These are phyloP conservation scores for Fusarium protoensiforme DNA, from an alignment of 2,329 filamentous ascomycete species.

Conservation along the genomic window DNA sequence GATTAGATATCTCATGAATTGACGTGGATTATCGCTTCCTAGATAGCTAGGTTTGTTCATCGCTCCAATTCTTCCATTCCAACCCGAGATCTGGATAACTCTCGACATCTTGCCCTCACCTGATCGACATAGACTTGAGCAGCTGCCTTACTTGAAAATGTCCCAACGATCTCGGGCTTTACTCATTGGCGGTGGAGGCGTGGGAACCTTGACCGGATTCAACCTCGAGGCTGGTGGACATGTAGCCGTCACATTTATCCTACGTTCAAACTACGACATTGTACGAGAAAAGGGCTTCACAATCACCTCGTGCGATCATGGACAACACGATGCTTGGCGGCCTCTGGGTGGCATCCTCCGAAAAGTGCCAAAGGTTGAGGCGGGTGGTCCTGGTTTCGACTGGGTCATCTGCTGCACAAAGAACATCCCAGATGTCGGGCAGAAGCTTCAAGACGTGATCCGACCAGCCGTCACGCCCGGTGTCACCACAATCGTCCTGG, in stretches of 20 bases:
- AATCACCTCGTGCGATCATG: neutral
- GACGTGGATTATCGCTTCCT: neutral
- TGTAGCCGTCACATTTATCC: neutral
- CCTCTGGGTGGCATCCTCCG: neutral
- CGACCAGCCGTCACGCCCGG: neutral
- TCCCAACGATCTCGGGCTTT: neutral
- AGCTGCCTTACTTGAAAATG: neutral
- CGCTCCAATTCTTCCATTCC: no score
- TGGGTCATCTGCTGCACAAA: neutral
- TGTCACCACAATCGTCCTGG: neutral
- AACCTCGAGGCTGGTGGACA: neutral
- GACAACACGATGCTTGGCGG: neutral
- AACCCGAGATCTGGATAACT: no score
- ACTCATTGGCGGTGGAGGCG: neutral
- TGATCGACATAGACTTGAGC: neutral
- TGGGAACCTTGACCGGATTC: neutral
- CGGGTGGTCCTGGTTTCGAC: neutral
- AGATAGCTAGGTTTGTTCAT: no score
- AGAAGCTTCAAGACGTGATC: neutral
- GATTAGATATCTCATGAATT: neutral
- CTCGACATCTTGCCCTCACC: no score
- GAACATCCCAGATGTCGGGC: neutral
- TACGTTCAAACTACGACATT: neutral
- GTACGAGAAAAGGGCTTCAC: neutral
- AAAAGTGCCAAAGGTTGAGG: neutral